A percentile compares a stretch with the other conserved stretches of the same genome.
Conservation (phyloP, 306 rosid genomes). For the Casuarina cunninghamiana region DNA sequence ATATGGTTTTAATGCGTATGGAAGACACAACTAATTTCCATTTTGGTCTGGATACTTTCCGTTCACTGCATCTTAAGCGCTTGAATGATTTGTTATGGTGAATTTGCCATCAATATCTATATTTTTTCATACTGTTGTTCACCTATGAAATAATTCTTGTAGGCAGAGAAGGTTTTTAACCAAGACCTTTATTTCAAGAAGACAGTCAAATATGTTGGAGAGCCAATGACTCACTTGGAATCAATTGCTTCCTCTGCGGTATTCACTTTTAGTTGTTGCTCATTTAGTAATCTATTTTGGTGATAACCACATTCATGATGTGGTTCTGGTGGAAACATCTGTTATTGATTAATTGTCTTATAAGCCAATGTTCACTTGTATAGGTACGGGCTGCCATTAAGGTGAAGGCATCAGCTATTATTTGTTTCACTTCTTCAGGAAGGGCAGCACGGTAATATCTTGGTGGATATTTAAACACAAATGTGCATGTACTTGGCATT, state of each 20-base stretch:
- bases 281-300: neutral
- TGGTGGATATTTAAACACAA: neutral
- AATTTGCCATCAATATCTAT: neutral
- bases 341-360: slow-evolving; percentile 19
- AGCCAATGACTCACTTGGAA: slow-evolving; percentile 98
- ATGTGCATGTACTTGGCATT: slow-evolving; percentile 6
- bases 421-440: slow-evolving; percentile 98
- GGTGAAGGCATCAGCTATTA: slow-evolving; percentile 94
- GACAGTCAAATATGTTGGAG: slow-evolving; percentile 90
- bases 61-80: neutral
- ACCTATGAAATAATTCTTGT: slow-evolving; percentile 29
- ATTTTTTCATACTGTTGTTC: slow-evolving; percentile 12
- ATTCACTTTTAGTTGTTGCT: slow-evolving; percentile 18
- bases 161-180: slow-evolving; percentile 99
- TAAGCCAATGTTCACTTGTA: slow-evolving; percentile 24
- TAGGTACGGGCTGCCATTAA: slow-evolving; percentile 98
- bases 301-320: neutral
- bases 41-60: neutral
- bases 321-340: slow-evolving; percentile 16
- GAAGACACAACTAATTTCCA: neutral
- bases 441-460: slow-evolving; percentile 86
- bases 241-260: slow-evolving; percentile 99
- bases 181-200: slow-evolving; percentile 93
- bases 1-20: neutral
- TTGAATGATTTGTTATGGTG: neutral